Base-by-base conservation (phyloP, 176 grass and related monocot genomes). In the Pharus latifolius region DNA sequence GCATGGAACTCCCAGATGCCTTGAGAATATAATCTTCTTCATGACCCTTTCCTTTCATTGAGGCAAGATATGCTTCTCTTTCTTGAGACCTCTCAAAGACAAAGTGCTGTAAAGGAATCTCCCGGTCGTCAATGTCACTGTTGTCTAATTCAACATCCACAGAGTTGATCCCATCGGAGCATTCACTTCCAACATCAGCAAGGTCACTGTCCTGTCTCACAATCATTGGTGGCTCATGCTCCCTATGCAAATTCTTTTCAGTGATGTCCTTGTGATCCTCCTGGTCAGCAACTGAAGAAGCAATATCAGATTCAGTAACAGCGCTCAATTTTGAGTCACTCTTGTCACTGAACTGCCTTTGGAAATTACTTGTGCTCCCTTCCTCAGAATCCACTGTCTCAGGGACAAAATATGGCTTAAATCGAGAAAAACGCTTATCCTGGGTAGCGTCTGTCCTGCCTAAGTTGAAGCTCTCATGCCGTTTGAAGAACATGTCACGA, bases 401-500 rank as follows among this genome's bases (percentile, higher is more conserved):
- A 30, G 70, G 75, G 52, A 80, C 75, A 87, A 84, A 85, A 81
- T 78, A 86, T 55, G 90, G 81, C 59, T 79, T 88, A 8, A 95
- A 67, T 52, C 68, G 81, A 70, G 89, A 93, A 75, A 37, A 49
- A 41, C 11, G 27, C 48, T 34, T 82, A 38, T 87, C 87, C 43
- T 81, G 87, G 42, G 50, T 80, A 34, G 35, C 56, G 65, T 90
- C 81, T 20, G 62, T 74, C 16, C 71, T 60, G 35, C 84, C 80
- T 60, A 91, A 68, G 75, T 78, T 99, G 73, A 94, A 95, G 68
- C 84, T 99, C 17, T 91, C 96, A 19, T 91, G 73, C 72, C 84
- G 88, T 69, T 73, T 91, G 51, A 91, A 85, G 19, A 88, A 81
- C 34, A 79, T 78, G 25, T 99, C 87, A 28, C 43, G 76, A 41